These are phyloP conservation scores for Botryosphaeria dothidea DNA, from an alignment of 2,329 filamentous ascomycete genomes.

Conservation along the genomic window DNA sequence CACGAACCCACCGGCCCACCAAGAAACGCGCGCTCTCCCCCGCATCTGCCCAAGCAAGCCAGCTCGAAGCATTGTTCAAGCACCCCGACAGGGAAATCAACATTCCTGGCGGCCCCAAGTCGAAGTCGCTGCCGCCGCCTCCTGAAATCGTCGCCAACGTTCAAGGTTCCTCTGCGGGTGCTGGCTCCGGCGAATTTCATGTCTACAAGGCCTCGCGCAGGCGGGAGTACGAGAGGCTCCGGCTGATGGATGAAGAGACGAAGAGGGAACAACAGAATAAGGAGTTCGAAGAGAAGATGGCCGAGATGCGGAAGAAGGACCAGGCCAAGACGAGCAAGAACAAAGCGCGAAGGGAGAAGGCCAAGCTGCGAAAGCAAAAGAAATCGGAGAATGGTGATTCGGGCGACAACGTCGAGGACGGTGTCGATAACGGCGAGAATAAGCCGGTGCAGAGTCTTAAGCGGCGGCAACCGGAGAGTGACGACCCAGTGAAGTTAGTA, in stretches of 20 bases:
- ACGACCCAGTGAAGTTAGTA: slow-evolving; percentile 28
- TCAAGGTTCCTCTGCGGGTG: slow-evolving; percentile 88
- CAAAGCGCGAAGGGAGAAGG: slow-evolving; percentile 18
- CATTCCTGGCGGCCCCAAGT: slow-evolving; percentile 44
- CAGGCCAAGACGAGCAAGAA: slow-evolving; percentile 40
- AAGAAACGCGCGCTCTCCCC: slow-evolving; percentile 85
- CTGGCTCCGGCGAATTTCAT: slow-evolving; percentile 94
- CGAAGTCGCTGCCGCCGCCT: slow-evolving; percentile 57
- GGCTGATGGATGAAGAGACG: slow-evolving; percentile 86
- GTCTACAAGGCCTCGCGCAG: slow-evolving; percentile 95
- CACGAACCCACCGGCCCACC: slow-evolving; percentile 74
- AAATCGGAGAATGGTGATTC: slow-evolving; percentile 7
- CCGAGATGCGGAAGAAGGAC: slow-evolving; percentile 49
- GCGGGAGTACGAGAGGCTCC: slow-evolving; percentile 88
- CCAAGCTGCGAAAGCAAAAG: slow-evolving; percentile 15
- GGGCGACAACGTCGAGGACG: background rate
- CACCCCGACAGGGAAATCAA: slow-evolving; percentile 76
- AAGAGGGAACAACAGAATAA: slow-evolving; percentile 67
- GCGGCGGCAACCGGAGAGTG: slow-evolving; percentile 19
- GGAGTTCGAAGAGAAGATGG: slow-evolving; percentile 65
- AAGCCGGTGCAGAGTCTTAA: slow-evolving; percentile 33
- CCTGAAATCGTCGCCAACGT: slow-evolving; percentile 97
- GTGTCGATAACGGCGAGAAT: slow-evolving; percentile 19
- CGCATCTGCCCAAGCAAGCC: slow-evolving; percentile 69
- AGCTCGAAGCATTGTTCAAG: slow-evolving; percentile 80